Conservation (phyloP, 495 filamentous ascomycete genomes). For the Podospora didyma region DNA sequence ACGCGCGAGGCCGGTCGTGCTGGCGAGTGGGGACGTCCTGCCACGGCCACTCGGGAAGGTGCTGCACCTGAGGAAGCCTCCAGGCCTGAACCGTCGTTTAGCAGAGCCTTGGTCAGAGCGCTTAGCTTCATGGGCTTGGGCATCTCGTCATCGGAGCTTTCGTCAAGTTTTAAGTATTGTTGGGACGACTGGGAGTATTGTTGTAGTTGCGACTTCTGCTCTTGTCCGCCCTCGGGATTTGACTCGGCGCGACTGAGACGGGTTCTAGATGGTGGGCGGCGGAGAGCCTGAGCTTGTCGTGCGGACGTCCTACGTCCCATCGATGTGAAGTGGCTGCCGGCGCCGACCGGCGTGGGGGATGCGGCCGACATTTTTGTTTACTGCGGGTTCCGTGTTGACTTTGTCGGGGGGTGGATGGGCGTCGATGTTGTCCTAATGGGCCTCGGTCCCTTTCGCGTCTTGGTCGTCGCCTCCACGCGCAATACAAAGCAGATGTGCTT, state of each 20-base stretch:
- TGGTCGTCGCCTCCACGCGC: not conserved
- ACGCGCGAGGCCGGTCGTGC: slow-evolving; percentile 50
- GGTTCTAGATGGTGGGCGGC: slow-evolving; percentile 30
- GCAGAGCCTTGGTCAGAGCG: slow-evolving; percentile 70
- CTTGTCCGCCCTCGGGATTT: slow-evolving; percentile 21
- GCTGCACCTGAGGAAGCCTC: slow-evolving; percentile 6
- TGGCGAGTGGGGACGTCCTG: slow-evolving; percentile 53
- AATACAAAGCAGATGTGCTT: slow-evolving; percentile 6
- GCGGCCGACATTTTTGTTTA: slow-evolving; percentile 27
- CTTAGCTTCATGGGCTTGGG: slow-evolving; percentile 73
- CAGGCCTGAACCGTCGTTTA: slow-evolving; percentile 56
- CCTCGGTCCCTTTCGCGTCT: not conserved
- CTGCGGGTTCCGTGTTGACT: not conserved
- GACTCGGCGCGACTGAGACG: slow-evolving; percentile 35
- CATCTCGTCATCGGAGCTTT: slow-evolving; percentile 74
- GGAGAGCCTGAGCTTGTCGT: slow-evolving; percentile 38
- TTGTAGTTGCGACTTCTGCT: slow-evolving; percentile 19
- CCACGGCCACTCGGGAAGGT: slow-evolving; percentile 27
- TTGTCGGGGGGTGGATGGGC: no score
- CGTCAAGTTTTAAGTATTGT: slow-evolving; percentile 35
- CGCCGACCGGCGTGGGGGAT: slow-evolving; percentile 34
- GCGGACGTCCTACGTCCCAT: slow-evolving; percentile 38
- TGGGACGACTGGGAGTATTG: slow-evolving; percentile 18
- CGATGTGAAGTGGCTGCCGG: slow-evolving; percentile 31
- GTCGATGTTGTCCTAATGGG: not conserved